Base-by-base conservation (phyloP, 139 green algal species). In the Astrephomene gubernaculifera region DNA sequence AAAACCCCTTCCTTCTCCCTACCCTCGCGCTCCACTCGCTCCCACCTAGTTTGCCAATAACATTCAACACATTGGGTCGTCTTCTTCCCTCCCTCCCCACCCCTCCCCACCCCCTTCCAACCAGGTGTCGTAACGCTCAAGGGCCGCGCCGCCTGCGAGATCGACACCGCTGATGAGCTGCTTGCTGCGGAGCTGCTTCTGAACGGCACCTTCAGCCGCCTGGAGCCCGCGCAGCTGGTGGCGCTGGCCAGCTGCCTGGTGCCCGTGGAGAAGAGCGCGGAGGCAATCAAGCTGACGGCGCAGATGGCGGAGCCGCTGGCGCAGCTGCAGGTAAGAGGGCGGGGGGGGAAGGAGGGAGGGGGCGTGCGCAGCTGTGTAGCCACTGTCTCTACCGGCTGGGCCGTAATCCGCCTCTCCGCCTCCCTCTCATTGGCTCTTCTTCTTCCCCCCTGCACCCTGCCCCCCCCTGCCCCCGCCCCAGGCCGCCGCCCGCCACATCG, bases 101-200 rank as follows among this genome's bases (percentile, higher is more conserved):
- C 63, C 63, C 10, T 24, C 63, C n/a, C 63, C 29, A 6, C 70
- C 41, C 12, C 27, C 43, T 61, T n/a, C 27, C 44, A 12, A 8
- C 4, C 54, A 90, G 89, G 87, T 45, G 86, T 90, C 24, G 90
- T 93, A 65, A 79, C 84, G 57, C 81, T 91, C 22, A 93, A 97
- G 83, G 95, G 95, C 24, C 80, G 90, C 21, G 95, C 94, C 12
- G 95, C 95, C 22, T 96, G 94, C 73, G 92, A 96, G 88, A 94
- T 98, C 61, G 95, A 96, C 89, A 96, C 95, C 1, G 94, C 94
- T 10, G 96, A 98, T 76, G 96, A 98, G 90, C 90, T 98, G 81
- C 74, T 97, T 54, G 83, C 90, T 10, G 91, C 92, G 29, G 95
- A 98, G 90, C 91, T 98, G 35, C 93, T 98, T 88, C 95, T 97